phyloP scores from a whole-genome alignment of 352 stramenopile genomes.

The Globisporangium canariense region DNA sequence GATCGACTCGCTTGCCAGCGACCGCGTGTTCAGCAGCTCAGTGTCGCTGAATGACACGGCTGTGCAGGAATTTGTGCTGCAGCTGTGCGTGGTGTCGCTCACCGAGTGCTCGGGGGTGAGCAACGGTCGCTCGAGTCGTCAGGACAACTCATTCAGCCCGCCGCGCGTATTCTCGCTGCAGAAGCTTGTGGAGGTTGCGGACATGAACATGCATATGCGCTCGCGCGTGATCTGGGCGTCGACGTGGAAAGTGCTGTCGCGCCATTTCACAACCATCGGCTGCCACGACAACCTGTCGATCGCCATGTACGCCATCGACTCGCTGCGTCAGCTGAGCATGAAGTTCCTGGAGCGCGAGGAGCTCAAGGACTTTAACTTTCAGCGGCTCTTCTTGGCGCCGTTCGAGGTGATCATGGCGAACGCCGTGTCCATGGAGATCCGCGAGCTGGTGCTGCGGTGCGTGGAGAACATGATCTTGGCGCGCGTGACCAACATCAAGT shows the following conservation, averaged over 20 bases:
- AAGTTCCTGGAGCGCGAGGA: constrained; percentile 99
- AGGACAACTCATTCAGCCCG: constrained; percentile 38
- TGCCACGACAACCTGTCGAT: constrained; percentile 96
- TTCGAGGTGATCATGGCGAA: constrained; percentile 95
- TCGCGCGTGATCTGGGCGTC: constrained; percentile 97
- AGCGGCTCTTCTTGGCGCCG: constrained; percentile 96
- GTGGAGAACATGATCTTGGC: constrained; percentile 92
- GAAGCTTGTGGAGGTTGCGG: constrained; percentile 98
- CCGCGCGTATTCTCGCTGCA: constrained; percentile 98
- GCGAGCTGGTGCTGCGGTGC: constrained; percentile 89
- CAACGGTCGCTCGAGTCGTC: constrained; percentile 34
- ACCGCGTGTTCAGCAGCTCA: constrained; percentile 91
- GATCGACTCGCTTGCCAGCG: constrained; percentile 85
- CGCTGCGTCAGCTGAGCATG: constrained; percentile 98
- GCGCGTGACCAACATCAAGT: constrained; percentile 85
- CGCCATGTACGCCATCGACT: constrained; percentile 99
- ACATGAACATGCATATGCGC: constrained; percentile 99
- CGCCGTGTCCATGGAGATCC: constrained; percentile 75
- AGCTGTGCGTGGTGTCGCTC: constrained; percentile 89
- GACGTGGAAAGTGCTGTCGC: constrained; percentile 96
- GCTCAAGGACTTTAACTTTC: constrained; percentile 98
- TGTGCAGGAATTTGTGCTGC: constrained; percentile 89
- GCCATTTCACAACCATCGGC: constrained; percentile 97
- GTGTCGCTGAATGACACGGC: constrained; percentile 70
- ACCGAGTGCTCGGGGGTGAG: constrained; percentile 83